phyloP scores from a whole-genome alignment of 192 early-diverging fungal genomes.

The Allomyces arbusculus region DNA sequence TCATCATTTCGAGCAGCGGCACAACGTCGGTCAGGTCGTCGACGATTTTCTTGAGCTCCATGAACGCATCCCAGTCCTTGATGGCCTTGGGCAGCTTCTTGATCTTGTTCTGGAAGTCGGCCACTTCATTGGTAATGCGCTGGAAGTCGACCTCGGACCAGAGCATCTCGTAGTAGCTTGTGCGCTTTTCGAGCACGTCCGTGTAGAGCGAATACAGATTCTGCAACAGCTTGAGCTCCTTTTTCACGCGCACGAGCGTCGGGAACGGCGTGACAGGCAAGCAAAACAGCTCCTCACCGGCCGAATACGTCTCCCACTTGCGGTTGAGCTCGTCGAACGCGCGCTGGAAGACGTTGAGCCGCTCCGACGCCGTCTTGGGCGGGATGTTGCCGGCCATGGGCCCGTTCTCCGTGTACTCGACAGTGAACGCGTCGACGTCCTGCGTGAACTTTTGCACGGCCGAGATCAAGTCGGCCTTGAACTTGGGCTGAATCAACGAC shows the following conservation, averaged over 20 bases:
- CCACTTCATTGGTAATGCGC: slow-evolving; percentile 35
- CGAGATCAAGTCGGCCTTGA: slow-evolving; percentile 33
- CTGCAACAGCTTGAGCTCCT: slow-evolving; percentile 38
- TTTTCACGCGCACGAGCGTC: slow-evolving; percentile 31
- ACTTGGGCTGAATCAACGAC: slow-evolving; percentile 38
- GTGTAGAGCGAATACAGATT: slow-evolving; percentile 45
- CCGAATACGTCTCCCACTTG: slow-evolving; percentile 46
- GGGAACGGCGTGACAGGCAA: slow-evolving; percentile 46
- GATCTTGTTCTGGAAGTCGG: slow-evolving; percentile 50
- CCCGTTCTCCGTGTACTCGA: slow-evolving; percentile 39
- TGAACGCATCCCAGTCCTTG: slow-evolving; percentile 73
- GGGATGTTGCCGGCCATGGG: slow-evolving; percentile 41
- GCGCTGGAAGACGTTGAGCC: slow-evolving; percentile 41
- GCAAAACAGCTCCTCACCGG: slow-evolving; percentile 38
- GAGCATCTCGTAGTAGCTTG: slow-evolving; percentile 33
- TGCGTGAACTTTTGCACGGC: slow-evolving; percentile 33
- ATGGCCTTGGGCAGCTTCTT: slow-evolving; percentile 84
- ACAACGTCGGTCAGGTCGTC: slow-evolving; percentile 92
- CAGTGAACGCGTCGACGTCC: slow-evolving; percentile 39
- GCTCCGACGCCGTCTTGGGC: slow-evolving; percentile 43
- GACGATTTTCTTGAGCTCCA: slow-evolving; percentile 70
- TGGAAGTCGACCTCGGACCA: slow-evolving; percentile 37
- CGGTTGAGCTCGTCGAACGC: slow-evolving; percentile 43
- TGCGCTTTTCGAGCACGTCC: slow-evolving; percentile 35
- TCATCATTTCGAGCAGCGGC: slow-evolving; percentile 83